Evolutionary conservation across 2,329 filamentous ascomycete genomes (phyloP).

Genomic region (Coniochaeta sp.): DNA sequence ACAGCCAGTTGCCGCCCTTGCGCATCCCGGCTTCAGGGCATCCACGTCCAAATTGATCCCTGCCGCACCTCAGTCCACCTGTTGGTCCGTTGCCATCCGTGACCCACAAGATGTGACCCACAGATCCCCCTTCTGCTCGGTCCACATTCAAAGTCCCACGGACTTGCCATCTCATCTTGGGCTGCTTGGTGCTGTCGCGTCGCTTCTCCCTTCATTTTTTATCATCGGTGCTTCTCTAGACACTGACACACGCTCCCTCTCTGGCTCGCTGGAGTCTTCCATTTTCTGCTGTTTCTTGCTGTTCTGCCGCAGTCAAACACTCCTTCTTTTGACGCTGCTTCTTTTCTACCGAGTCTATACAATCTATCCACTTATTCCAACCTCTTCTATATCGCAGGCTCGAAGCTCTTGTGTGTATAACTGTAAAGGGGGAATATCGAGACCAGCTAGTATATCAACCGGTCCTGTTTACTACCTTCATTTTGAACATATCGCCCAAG

Average conservation of each 20-base stretch:
- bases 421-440: not conserved
- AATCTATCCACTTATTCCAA: not conserved
- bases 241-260: not conserved
- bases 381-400: not conserved
- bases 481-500: not conserved
- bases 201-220: not conserved
- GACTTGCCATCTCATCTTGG: not conserved
- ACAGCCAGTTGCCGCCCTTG: conserved; percentile 1
- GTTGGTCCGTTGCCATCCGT: not conserved
- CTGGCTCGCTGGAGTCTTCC: not conserved
- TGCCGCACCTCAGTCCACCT: too few relatives aligned
- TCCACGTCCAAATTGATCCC: not conserved
- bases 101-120: not conserved
- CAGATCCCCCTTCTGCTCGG: not conserved
- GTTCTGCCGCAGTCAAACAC: not conserved
- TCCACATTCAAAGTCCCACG: too few relatives aligned
- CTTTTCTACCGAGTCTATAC: not conserved
- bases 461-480: not conserved
- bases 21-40: too few relatives aligned
- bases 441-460: not conserved
- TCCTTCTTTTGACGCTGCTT: conserved; percentile 1
- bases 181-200: not conserved
- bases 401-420: not conserved
- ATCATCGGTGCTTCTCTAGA: conserved; percentile 1
- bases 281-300: not conserved